Evolutionary conservation across 169 alveolate genomes (phyloP).

Genomic region (Theileria luwenshuni): DNA sequence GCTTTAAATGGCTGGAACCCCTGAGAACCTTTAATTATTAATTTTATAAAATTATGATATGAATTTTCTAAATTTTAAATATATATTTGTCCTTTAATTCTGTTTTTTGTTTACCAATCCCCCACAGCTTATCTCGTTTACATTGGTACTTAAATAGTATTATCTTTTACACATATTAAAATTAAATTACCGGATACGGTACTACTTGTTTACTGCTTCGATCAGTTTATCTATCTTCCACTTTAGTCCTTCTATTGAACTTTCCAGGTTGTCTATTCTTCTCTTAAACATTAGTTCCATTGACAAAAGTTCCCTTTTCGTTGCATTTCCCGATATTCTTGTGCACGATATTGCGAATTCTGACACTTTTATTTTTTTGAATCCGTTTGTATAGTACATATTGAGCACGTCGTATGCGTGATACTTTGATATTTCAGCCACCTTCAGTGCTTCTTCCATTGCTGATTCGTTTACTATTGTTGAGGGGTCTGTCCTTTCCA

Average conservation of each 20-base stretch:
- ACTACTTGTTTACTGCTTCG: no score
- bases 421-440: conserved; percentile 42
- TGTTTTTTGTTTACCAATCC: no score
- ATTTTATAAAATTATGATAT: no score
- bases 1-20: no score
- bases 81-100: no score
- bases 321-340: conserved; percentile 37
- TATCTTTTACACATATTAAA: no score
- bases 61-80: no score
- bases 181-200: no score
- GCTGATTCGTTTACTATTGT: conserved; percentile 21
- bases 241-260: conserved; percentile 13
- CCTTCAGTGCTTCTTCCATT: conserved; percentile 26
- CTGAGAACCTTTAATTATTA: no score
- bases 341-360: conserved; percentile 58
- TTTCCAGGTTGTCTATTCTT: conserved; percentile 32
- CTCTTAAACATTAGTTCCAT: conserved; percentile 32
- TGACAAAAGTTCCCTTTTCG: conserved; percentile 34
- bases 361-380: conserved; percentile 17
- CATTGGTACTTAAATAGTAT: no score
- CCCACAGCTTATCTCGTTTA: no score
- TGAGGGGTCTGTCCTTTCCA: conserved; percentile 39
- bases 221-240: conserved; percentile 28
- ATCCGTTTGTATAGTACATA: conserved; percentile 36
- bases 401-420: conserved; percentile 65